A percentile compares a stretch with the other conserved stretches of the same genome.
Evolutionary conservation across 1,284 basidiomycete species (phyloP).

Genomic region (Ganoderma boninense): DNA sequence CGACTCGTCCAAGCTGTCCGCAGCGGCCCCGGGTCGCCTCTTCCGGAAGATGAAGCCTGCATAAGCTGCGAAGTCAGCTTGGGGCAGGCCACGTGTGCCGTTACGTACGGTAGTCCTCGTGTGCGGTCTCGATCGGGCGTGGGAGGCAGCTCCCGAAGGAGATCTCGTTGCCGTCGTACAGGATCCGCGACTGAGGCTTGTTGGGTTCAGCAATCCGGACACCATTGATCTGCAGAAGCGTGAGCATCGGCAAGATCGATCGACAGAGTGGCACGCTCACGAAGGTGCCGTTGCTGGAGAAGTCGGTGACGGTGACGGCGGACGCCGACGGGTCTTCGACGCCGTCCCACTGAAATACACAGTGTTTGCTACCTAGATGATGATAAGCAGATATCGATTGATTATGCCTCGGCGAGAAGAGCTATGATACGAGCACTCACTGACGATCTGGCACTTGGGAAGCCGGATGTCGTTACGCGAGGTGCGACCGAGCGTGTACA

Average conservation of each 20-base stretch:
- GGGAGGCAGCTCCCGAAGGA: constrained; percentile 70
- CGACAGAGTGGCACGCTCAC: constrained; percentile 52
- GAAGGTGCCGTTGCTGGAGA: constrained; percentile 86
- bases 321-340: constrained; percentile 51
- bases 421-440: neutral
- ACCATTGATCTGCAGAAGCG: constrained; percentile 70
- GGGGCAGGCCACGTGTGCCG: neutral
- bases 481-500: constrained; percentile 10
- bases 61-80: neutral
- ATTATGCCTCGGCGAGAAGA: neutral
- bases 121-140: constrained; percentile 49
- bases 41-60: constrained; percentile 60
- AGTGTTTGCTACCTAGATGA: constrained; percentile 69
- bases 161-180: constrained; percentile 83
- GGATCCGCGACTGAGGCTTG: constrained; percentile 54
- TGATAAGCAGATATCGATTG: neutral
- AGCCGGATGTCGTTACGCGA: constrained; percentile 11
- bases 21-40: constrained; percentile 53
- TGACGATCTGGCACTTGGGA: constrained; percentile 5
- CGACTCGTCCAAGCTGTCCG: constrained; percentile 60
- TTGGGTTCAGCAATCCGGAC: constrained; percentile 59
- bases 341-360: constrained; percentile 71
- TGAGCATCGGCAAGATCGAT: constrained; percentile 1
- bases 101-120: constrained; percentile 65
- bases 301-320: constrained; percentile 72